Base-by-base conservation (phyloP, 108 stramenopile genomes). In the Licmophora abbreviata region DNA sequence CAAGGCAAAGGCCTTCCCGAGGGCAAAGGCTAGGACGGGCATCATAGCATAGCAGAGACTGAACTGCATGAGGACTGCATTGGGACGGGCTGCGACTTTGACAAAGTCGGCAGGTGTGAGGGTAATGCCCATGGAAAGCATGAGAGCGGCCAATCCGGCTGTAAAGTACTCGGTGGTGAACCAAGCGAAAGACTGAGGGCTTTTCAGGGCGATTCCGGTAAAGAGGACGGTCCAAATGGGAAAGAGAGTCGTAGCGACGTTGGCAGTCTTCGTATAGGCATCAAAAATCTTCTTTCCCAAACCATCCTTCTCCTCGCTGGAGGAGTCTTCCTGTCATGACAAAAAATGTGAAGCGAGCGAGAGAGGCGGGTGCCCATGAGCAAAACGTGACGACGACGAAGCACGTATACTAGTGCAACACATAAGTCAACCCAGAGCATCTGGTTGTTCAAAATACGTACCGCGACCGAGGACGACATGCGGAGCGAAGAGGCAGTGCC, bases 111-210 rank as follows among this genome's bases (percentile, higher is more conserved):
- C 33, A 1, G 93, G 93, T n/a, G 85, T 88, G 44, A 97, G 75
- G 24, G 96, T 97, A 61, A 97, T 97, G 52, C 96, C 96, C 96
- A 97, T 97, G 59, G 88, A 93, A 54, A 97, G 92, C 96, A 97
- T 97, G 45, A 97, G 79, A 27, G 84, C 81, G 4, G 88, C 94
- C 15, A 97, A 69, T 8, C 72, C 92, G 9, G 64, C 92, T 11
- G 96, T 95, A 60, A 97, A 97, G 70, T 92, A 95, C 59, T 94
- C 82, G 3, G 96, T 95, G 29, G 93, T 90, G 71, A 97, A 94
- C 93, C 94, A 97, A n/a, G 90, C 92, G 50, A 97, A 95, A 40
- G 76, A 73, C 24, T 61, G 37, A 27, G 96, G 96, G 11, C 65
- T 69, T 59, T 92, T 87, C 29, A 96, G 65, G 27, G 95, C 93